Percentiles rank a stretch among this genome's conserved stretches.
phyloP scores from a whole-genome alignment of 495 filamentous ascomycete genomes.

The Lophiotrema nucula region DNA sequence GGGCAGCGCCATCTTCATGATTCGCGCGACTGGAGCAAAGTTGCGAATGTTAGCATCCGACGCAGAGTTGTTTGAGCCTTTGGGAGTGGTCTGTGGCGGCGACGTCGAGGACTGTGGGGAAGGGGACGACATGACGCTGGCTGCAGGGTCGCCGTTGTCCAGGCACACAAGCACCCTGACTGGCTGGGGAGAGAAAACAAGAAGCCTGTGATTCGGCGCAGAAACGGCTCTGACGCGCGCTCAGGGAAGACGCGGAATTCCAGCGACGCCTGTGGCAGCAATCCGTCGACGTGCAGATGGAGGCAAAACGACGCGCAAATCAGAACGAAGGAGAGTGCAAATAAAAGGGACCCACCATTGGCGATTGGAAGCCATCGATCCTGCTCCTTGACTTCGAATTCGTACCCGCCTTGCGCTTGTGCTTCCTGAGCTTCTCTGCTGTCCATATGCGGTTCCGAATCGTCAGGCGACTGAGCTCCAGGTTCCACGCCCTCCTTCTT shows the following conservation, averaged over 20 bases:
- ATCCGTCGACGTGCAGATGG: slow-evolving; percentile 45
- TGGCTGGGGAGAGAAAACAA: slow-evolving; percentile 6
- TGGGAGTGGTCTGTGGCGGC: slow-evolving; percentile 29
- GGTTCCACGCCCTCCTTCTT: slow-evolving; percentile 87
- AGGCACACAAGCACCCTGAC: slow-evolving; percentile 27
- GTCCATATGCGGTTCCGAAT: slow-evolving; percentile 69
- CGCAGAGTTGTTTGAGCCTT: slow-evolving; percentile 30
- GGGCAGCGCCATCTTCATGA: slow-evolving; percentile 96
- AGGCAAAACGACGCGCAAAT: slow-evolving; percentile 59
- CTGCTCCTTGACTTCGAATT: slow-evolving; percentile 99
- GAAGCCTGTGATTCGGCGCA: slow-evolving; percentile 41
- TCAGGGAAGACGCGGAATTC: slow-evolving; percentile 45
- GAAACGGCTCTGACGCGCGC: slow-evolving; percentile 42
- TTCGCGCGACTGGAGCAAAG: slow-evolving; percentile 92
- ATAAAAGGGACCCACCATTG: slow-evolving; percentile 79
- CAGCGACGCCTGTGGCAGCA: slow-evolving; percentile 51
- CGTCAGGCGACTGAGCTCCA: slow-evolving; percentile 90
- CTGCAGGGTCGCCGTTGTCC: slow-evolving; percentile 35
- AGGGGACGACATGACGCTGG: slow-evolving; percentile 37
- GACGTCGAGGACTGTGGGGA: slow-evolving; percentile 48
- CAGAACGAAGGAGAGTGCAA: slow-evolving; percentile 35
- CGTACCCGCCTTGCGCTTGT: slow-evolving; percentile 68
- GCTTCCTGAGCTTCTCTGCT: slow-evolving; percentile 64
- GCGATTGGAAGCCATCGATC: slow-evolving; percentile 99
- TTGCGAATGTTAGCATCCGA: slow-evolving; percentile 87